These are phyloP conservation scores for Amauroascus verrucosus DNA, from an alignment of 2,329 filamentous ascomycete species.

Conservation along the genomic window DNA sequence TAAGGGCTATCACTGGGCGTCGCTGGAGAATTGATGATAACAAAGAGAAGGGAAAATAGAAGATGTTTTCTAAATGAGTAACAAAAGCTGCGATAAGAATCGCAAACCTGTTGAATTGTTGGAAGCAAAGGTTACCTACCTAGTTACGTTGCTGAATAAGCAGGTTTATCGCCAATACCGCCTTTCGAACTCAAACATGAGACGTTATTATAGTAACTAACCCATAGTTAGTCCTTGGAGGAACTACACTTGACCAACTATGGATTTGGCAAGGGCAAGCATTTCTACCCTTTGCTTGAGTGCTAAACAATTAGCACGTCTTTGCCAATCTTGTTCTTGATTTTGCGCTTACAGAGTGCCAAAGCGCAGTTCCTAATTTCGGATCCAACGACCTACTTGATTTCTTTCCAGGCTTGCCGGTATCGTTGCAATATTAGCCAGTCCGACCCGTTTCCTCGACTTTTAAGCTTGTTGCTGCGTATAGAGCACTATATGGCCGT, in stretches of 20 bases:
- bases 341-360: not conserved
- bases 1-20: not conserved
- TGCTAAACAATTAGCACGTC: not conserved
- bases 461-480: slow-evolving; percentile 32
- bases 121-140: no score
- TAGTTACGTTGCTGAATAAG: no score
- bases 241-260: not conserved
- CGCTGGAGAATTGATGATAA: not conserved
- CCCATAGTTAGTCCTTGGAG: no score
- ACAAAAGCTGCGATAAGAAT: not conserved
- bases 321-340: not conserved
- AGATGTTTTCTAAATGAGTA: not conserved
- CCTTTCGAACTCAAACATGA: no score
- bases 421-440: slow-evolving; percentile 36
- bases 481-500: slow-evolving; percentile 37
- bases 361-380: not conserved
- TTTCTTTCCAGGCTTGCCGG: slow-evolving; percentile 7
- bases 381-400: not conserved
- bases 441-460: slow-evolving; percentile 37
- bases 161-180: not conserved
- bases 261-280: no score
- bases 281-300: not conserved
- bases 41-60: not conserved
- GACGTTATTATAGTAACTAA: no score
- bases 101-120: not conserved